phyloP scores from a whole-genome alignment of 345 rosid genomes.

The Salix arbutifolia region DNA sequence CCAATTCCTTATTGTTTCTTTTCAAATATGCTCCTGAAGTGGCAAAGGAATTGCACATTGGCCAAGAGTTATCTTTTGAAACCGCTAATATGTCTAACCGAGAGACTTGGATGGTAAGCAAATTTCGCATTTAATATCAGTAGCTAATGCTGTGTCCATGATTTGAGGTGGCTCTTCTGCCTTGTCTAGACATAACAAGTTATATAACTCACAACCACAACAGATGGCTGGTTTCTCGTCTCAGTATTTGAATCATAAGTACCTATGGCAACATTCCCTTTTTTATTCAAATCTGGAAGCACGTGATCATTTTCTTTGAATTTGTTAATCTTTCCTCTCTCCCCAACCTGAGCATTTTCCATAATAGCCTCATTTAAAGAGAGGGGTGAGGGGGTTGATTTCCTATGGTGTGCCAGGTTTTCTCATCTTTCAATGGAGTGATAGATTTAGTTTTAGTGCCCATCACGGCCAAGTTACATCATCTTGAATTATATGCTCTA shows the following conservation, averaged over 20 bases:
- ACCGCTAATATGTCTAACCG: constrained; percentile 45
- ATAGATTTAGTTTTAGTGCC: neutral
- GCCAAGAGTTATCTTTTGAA: constrained; percentile 46
- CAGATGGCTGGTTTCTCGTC: neutral
- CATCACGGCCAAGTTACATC: neutral
- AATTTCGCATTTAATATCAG: neutral
- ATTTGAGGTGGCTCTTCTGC: neutral
- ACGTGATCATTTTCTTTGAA: neutral
- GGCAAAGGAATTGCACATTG: constrained; percentile 50
- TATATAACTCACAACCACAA: neutral
- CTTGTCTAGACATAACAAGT: neutral
- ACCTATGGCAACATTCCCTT: neutral
- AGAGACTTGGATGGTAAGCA: constrained; percentile 64
- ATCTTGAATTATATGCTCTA: neutral
- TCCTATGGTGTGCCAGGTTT: neutral
- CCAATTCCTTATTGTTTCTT: constrained; percentile 69
- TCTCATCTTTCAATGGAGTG: neutral
- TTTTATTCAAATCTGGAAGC: neutral
- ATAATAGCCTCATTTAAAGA: neutral
- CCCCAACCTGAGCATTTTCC: neutral
- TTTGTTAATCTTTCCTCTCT: neutral
- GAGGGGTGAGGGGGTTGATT: neutral
- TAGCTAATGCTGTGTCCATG: neutral
- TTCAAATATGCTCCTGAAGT: constrained; percentile 69
- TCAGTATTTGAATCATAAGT: neutral